A percentile compares a stretch with the other conserved stretches of the same genome.
Conservation (phyloP, 768 basidiomycete species). For the Lyophyllum shimeji region DNA sequence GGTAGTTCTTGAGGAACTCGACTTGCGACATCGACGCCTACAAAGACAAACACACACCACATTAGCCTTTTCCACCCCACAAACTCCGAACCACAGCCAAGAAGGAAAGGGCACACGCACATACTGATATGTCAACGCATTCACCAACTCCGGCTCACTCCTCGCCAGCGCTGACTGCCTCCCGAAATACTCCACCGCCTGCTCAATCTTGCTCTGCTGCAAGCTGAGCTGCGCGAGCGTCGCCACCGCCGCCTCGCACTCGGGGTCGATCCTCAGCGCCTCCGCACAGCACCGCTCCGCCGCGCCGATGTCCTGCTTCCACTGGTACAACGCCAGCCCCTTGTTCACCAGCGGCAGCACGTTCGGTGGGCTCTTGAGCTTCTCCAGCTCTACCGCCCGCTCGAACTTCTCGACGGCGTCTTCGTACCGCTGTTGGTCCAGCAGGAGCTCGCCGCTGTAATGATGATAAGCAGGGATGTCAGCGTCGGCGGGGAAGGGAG, state of each 20-base stretch:
- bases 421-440: constrained; percentile 87
- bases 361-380: constrained; percentile 69
- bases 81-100: background rate
- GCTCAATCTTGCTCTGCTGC: constrained; percentile 86
- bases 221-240: constrained; percentile 91
- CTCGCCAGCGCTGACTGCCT: constrained; percentile 83
- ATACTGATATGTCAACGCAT: constrained; percentile 76
- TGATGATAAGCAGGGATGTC: background rate
- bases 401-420: constrained; percentile 95
- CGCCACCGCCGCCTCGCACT: constrained; percentile 95
- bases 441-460: constrained; percentile 85
- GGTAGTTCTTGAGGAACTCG: constrained; percentile 82
- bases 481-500: background rate
- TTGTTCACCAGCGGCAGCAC: constrained; percentile 96
- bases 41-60: background rate
- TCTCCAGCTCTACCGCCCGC: constrained; percentile 85
- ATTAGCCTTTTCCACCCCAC: constrained; percentile 5
- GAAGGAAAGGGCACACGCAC: constrained; percentile 40
- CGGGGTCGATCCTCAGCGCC: constrained; percentile 84
- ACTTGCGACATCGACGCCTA: constrained; percentile 83
- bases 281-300: constrained; percentile 87
- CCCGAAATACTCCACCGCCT: constrained; percentile 85
- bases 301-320: constrained; percentile 83
- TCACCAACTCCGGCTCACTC: constrained; percentile 85
- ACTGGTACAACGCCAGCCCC: constrained; percentile 94